Conservation (phyloP, 148 eudicot species). For the Nepenthes gracilis region DNA sequence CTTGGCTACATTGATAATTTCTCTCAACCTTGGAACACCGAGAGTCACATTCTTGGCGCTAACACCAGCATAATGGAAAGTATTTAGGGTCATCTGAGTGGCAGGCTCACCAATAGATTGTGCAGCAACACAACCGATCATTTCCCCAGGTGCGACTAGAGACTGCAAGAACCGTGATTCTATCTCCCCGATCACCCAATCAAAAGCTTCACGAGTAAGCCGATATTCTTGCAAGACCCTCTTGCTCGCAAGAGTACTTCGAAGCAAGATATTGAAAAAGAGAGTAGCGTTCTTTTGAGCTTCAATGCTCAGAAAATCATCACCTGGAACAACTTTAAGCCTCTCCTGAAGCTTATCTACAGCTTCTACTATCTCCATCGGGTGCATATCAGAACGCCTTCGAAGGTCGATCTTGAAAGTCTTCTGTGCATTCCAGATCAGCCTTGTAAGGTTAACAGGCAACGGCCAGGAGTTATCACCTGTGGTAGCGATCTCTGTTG, state of each 20-base stretch:
- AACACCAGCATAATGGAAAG: conserved; percentile 99
- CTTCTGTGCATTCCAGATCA: conserved; percentile 86
- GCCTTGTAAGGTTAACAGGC: conserved; percentile 90
- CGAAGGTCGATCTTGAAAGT: conserved; percentile 88
- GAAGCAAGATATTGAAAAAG: conserved; percentile 85
- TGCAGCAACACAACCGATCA: conserved; percentile 99
- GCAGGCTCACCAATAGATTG: conserved; percentile 99
- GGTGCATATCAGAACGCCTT: conserved; percentile 89
- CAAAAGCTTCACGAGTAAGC: conserved; percentile 90
- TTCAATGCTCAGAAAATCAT: conserved; percentile 84
- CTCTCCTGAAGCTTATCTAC: conserved; percentile 97
- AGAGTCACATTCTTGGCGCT: conserved; percentile 99
- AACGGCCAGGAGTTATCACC: conserved; percentile 93
- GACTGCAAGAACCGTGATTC: conserved; percentile 96
- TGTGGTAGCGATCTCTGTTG: conserved; percentile 84
- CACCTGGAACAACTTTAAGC: conserved; percentile 92
- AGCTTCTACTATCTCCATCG: conserved; percentile 96
- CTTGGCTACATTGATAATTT: conserved; percentile 95
- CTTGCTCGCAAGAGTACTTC: conserved; percentile 91
- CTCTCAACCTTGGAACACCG: conserved; percentile 98
- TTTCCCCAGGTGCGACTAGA: conserved; percentile 96
- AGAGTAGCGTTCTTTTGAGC: conserved; percentile 98
- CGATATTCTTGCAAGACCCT: conserved; percentile 85
- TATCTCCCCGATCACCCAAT: conserved; percentile 97
- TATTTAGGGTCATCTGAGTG: conserved; percentile 96